Percentiles rank a stretch among this genome's conserved stretches.
Conservation (phyloP, 371 early-diverging fungal species). For the Apophysomyces sp. region DNA sequence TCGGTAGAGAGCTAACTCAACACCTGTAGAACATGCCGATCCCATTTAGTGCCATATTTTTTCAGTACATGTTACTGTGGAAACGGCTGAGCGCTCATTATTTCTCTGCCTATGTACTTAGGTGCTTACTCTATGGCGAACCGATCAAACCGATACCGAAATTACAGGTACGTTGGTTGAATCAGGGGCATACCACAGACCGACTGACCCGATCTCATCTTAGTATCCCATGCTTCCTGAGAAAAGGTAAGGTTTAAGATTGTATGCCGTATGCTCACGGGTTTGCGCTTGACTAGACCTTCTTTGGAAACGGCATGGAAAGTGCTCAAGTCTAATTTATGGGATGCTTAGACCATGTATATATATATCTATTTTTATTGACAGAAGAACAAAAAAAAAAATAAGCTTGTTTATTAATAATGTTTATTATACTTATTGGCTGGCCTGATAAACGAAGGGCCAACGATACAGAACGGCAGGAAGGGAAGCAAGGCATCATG, state of each 20-base stretch:
- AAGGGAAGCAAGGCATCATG: background rate
- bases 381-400: conserved; percentile 2
- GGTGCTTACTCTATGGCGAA: conserved; percentile 59
- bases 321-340: conserved; percentile 22
- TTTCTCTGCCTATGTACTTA: conserved; percentile 55
- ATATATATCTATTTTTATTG: too few species aligned
- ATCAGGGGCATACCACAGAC: background rate
- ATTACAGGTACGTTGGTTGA: conserved; percentile 42
- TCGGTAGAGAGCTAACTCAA: background rate
- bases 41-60: conserved; percentile 58
- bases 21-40: conserved; percentile 52
- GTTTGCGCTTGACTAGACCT: conserved; percentile 11
- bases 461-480: too few species aligned
- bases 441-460: too few species aligned
- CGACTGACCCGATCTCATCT: background rate
- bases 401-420: too few species aligned
- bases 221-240: conserved; percentile 64
- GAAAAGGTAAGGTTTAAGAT: conserved; percentile 34
- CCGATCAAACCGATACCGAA: conserved; percentile 61
- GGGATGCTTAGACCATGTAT: conserved; percentile 6
- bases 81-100: conserved; percentile 61
- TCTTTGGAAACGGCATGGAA: conserved; percentile 24
- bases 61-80: conserved; percentile 63
- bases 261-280: background rate
- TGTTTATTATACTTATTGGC: too few species aligned